These are phyloP conservation scores for Globisporangium apiculatum DNA, from an alignment of 352 stramenopile genomes.

Conservation along the genomic window DNA sequence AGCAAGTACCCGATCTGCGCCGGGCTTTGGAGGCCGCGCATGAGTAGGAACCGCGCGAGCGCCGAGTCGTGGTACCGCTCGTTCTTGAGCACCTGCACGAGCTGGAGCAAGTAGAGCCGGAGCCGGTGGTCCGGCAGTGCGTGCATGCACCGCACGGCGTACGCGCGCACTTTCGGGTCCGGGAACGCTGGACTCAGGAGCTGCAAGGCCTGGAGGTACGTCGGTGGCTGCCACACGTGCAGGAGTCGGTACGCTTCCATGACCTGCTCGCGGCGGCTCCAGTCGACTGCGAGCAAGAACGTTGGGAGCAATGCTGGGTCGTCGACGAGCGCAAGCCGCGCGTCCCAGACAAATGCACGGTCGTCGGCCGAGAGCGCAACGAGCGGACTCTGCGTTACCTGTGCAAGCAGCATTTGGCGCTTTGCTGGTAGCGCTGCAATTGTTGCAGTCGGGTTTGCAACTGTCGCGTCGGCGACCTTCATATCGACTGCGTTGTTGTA, in stretches of 20 bases:
- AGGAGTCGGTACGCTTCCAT: constrained; percentile 77
- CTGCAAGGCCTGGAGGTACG: constrained; percentile 82
- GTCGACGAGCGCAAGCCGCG: constrained; percentile 43
- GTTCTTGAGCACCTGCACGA: constrained; percentile 83
- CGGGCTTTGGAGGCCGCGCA: constrained; percentile 65
- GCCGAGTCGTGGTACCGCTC: constrained; percentile 80
- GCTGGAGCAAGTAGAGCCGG: constrained; percentile 78
- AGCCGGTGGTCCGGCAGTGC: constrained; percentile 81
- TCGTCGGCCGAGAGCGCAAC: constrained; percentile 52
- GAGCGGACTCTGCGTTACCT: constrained; percentile 59
- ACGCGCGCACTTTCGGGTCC: constrained; percentile 90
- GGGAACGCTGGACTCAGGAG: constrained; percentile 79
- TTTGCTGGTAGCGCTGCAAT: constrained; percentile 26
- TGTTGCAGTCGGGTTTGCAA: too few relatives aligned
- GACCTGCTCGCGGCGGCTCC: constrained; percentile 67
- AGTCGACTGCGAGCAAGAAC: constrained; percentile 84
- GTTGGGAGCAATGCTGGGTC: constrained; percentile 77
- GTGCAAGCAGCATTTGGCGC: constrained; percentile 36
- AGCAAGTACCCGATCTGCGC: constrained; percentile 76
- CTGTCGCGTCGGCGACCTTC: constrained; percentile 3
- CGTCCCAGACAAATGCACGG: constrained; percentile 62
- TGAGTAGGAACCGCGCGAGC: constrained; percentile 68
- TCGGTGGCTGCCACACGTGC: constrained; percentile 69
- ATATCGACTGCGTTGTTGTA: constrained; percentile 15
- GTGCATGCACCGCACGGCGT: constrained; percentile 88